Evolutionary conservation across 805 yeast species (phyloP), one percentile per base, ranked within the genome.

Genomic region (Spathaspora arborariae): DNA sequence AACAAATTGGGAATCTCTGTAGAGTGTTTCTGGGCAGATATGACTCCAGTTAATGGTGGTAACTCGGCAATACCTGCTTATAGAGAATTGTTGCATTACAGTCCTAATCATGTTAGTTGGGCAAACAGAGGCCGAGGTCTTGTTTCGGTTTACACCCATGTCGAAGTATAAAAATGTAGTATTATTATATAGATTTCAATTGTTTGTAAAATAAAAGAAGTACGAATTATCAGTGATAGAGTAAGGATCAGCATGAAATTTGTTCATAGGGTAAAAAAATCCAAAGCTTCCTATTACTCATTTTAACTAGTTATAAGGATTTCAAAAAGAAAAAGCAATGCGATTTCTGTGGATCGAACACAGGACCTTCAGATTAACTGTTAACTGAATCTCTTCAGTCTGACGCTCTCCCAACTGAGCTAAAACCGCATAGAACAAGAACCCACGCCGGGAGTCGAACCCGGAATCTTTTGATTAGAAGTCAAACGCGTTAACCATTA

Each of bases 301-400:
- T 22, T 6, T 22, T 9, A 30, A n/a, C 35, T 13, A 8, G 35
- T 30, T 30, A 6, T 8, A 30, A 8, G 6, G 3, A 30, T 3
- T 3, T 4, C n/a, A 37, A 20, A 42, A 20, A 21, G 18, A 44
- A 57, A 60, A 65, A 58, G 53, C 44, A 45, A 56, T 78, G 83
- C 83, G 81, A 76, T 65, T 76, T 78, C 79, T 81, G 88, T 80
- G 88, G 88, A 81, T 83, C 84, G 88, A 84, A 84, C 88, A 80
- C 88, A 81, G 84, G 87, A 82, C 89, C 88, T 84, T 78, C 87
- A 82, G 87, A 82, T 82, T 59, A 56, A 56, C 56, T 56, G 58
- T 57, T n/a, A 47, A 42, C 41, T 34, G 21, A 38, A 39, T 40
- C 35, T 40, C 62, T 44, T 62, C 68, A 63, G 68, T 63, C 68